Evolutionary conservation across 257 asterid genomes (phyloP), one percentile per base, ranked within the genome.

Genomic region (Leptodermis oblonga): DNA sequence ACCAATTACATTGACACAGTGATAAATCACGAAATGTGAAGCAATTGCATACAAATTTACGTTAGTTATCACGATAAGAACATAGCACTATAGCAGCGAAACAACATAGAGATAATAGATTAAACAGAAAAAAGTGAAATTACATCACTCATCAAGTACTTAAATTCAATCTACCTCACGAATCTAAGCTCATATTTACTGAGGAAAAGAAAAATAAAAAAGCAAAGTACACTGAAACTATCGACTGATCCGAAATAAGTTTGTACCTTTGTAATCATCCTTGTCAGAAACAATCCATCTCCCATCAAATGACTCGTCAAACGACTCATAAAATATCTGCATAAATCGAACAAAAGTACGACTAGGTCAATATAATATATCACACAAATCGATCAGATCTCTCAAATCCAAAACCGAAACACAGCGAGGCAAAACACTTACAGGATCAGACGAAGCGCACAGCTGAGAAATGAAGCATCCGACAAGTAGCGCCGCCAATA

Each of bases 251-350:
- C 67, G 28, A 59, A 36, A 73, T 34, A 1, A 22, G 46, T 20
- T 69, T 65, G 5, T 53, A 94, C 99, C 98, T 69, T 83, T 71
- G 77, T 85, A 94, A 3, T 87, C 96, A 68, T 79, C 84, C 73
- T 88, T 88, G 79, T 85, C 86, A 34, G 97, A 90, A 23, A 69
- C 95, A 20, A 83, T 73, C 97, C 97, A 94, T 43, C 90, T 80
- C 28, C 95, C 96, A 11, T 86, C 95, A 26, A 90, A 86, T 20
- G 84, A 76, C 77, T 87, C 96, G 62, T 94, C 97, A 67, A 94
- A 94, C 56, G 97, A 75, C 73, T 94, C 99, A 76, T 91, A 85
- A 51, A 89, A 83, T 80, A 55, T 82, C 99, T 94, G 75, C 46
- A 80, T 68, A 13, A 62, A 22, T 42, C 1, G 31, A 59, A 18